Conservation (phyloP, 2,329 filamentous ascomycete genomes). For the Dothistroma pini region DNA sequence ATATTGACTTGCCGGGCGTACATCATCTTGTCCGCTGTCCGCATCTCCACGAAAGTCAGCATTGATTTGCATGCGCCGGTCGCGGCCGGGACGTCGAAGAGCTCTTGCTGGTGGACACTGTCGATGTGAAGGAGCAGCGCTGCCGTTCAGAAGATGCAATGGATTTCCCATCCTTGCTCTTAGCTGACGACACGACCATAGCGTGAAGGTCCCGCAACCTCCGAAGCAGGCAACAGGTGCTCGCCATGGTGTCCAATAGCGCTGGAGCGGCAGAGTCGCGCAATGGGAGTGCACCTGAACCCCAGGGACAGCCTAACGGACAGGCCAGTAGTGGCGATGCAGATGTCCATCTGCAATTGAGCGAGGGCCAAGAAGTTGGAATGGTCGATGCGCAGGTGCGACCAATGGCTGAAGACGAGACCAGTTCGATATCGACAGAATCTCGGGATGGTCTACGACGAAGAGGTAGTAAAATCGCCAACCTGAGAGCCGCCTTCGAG, state of each 20-base stretch:
- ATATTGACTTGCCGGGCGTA: no score
- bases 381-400: background rate
- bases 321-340: background rate
- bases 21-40: no score
- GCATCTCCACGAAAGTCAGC: no score
- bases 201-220: background rate
- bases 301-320: background rate
- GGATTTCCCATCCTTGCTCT: background rate
- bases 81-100: background rate
- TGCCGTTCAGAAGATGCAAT: background rate
- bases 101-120: background rate
- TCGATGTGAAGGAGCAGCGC: background rate
- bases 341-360: slow-evolving; percentile 2
- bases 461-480: slow-evolving; percentile 30
- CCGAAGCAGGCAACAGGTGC: background rate
- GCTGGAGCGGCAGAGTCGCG: background rate
- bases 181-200: background rate
- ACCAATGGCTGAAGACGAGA: background rate
- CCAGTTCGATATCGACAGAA: slow-evolving; percentile 10
- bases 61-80: no score
- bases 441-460: slow-evolving; percentile 17
- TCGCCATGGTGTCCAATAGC: background rate
- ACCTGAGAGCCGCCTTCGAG: slow-evolving; percentile 30
- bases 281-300: background rate
- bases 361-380: slow-evolving; percentile 2